Evolutionary conservation across 371 early-diverging fungal species (phyloP).

Genomic region (Rhizopus stolonifer): DNA sequence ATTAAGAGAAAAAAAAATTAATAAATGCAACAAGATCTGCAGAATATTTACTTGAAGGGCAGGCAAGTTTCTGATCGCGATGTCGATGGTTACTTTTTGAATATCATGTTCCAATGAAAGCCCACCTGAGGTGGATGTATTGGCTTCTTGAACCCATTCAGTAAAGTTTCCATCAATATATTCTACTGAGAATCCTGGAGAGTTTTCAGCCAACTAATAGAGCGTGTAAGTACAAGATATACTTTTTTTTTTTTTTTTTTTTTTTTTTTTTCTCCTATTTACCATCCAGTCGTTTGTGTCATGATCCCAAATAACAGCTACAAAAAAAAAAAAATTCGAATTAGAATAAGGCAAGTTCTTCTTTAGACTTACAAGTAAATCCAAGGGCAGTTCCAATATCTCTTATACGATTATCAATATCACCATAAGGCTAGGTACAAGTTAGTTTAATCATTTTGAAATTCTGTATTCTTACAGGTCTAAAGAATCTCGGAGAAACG

Average conservation of each 20-base stretch:
- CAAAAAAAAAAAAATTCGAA: too few relatives aligned
- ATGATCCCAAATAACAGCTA: slow-evolving; percentile 46
- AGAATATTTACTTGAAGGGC: too few relatives aligned
- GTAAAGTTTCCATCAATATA: slow-evolving; percentile 38
- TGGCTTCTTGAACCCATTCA: slow-evolving; percentile 34
- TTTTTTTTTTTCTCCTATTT: too few relatives aligned
- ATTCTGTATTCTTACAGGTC: slow-evolving; percentile 31
- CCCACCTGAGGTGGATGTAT: slow-evolving; percentile 33
- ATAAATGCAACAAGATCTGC: too few relatives aligned
- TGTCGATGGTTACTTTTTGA: slow-evolving; percentile 37
- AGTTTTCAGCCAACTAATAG: slow-evolving; percentile 7
- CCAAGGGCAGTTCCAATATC: slow-evolving; percentile 46
- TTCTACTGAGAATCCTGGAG: slow-evolving; percentile 11
- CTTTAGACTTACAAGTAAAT: slow-evolving; percentile 22
- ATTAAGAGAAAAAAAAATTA: slow-evolving; percentile 6
- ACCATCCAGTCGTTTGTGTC: slow-evolving; percentile 48
- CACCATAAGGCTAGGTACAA: slow-evolving; percentile 39
- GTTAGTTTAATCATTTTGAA: too few relatives aligned
- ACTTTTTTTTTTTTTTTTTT: too few relatives aligned
- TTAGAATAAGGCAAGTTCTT: too few relatives aligned
- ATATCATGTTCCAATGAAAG: slow-evolving; percentile 48
- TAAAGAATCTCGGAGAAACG: slow-evolving; percentile 58
- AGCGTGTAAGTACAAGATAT: too few relatives aligned
- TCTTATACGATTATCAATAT: slow-evolving; percentile 55
- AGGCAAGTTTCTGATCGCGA: slow-evolving; percentile 39